phyloP scores from a whole-genome alignment of 2,329 filamentous ascomycete species.

The Leptographium radiaticola region DNA sequence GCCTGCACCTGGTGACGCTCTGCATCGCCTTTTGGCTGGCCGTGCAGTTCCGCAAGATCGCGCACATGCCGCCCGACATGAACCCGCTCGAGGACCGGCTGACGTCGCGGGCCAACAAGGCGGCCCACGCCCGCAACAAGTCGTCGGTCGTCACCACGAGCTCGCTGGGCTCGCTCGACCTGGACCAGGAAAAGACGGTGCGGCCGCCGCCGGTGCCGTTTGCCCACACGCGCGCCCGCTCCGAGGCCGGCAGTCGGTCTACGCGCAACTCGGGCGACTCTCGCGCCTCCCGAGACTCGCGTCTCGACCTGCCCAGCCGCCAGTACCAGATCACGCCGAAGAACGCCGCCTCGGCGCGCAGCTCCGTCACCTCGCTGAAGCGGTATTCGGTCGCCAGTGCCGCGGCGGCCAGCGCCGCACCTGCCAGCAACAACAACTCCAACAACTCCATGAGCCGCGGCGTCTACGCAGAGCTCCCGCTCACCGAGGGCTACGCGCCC shows the following conservation, averaged over 20 bases:
- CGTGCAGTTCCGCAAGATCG: slow-evolving; percentile 70
- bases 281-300: slow-evolving; percentile 34
- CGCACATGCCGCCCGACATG: slow-evolving; percentile 77
- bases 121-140: slow-evolving; percentile 59
- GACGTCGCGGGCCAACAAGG: slow-evolving; percentile 44
- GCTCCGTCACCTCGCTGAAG: slow-evolving; percentile 23
- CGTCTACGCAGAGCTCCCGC: slow-evolving; percentile 37
- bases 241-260: slow-evolving; percentile 18
- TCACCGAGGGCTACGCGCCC: slow-evolving; percentile 22
- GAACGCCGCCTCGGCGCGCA: slow-evolving; percentile 28
- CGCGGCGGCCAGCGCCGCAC: background rate
- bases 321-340: slow-evolving; percentile 34
- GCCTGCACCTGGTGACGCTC: slow-evolving; percentile 58
- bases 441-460: slow-evolving; percentile 18
- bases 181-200: slow-evolving; percentile 41
- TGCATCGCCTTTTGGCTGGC: slow-evolving; percentile 62
- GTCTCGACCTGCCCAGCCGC: slow-evolving; percentile 38
- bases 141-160: slow-evolving; percentile 37
- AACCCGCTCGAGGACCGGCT: slow-evolving; percentile 83
- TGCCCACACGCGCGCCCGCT: slow-evolving; percentile 56
- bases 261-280: slow-evolving; percentile 25
- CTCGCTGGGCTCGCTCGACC: slow-evolving; percentile 15
- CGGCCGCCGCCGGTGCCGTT: slow-evolving; percentile 56
- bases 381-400: slow-evolving; percentile 27
- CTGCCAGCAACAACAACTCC: too few species aligned